Percentiles rank a stretch among this genome's conserved stretches.
Evolutionary conservation across 345 rosid genomes (phyloP).

Genomic region (Salix dunnii): DNA sequence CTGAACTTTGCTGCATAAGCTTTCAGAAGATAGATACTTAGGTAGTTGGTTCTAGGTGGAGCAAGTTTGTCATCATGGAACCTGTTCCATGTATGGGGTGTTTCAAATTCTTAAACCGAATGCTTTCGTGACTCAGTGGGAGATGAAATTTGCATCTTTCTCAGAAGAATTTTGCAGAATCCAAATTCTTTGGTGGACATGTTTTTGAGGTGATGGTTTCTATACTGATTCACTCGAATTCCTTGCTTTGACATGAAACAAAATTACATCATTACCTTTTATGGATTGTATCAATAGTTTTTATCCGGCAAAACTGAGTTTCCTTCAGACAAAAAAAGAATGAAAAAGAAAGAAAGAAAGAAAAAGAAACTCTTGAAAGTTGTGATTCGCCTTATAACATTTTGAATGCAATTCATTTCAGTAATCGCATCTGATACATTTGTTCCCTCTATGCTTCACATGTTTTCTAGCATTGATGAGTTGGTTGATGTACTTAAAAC

Average conservation of each 20-base stretch:
- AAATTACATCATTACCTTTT: neutral
- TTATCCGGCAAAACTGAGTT: neutral
- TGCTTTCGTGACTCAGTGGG: slow-evolving; percentile 1
- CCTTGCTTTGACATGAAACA: neutral
- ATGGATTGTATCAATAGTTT: neutral
- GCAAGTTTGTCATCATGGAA: neutral
- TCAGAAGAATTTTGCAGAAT: neutral
- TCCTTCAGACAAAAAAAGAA: neutral
- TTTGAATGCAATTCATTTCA: neutral
- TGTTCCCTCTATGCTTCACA: neutral
- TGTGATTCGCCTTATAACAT: neutral
- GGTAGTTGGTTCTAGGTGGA: neutral
- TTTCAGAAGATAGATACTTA: neutral
- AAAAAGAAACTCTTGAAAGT: neutral
- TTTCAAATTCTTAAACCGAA: neutral
- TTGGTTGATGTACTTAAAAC: neutral
- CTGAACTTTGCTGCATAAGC: neutral
- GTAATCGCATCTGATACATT: neutral
- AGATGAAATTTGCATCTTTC: slow-evolving; percentile 6
- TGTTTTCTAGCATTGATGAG: neutral
- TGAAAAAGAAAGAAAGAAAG: neutral
- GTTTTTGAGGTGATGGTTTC: neutral
- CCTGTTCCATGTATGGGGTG: neutral
- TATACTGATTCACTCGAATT: neutral
- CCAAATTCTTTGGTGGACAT: neutral